A percentile compares a stretch with the other conserved stretches of the same genome.
Evolutionary conservation across 73 alveolate species (phyloP).

Genomic region (Paramecium tetraurelia): DNA sequence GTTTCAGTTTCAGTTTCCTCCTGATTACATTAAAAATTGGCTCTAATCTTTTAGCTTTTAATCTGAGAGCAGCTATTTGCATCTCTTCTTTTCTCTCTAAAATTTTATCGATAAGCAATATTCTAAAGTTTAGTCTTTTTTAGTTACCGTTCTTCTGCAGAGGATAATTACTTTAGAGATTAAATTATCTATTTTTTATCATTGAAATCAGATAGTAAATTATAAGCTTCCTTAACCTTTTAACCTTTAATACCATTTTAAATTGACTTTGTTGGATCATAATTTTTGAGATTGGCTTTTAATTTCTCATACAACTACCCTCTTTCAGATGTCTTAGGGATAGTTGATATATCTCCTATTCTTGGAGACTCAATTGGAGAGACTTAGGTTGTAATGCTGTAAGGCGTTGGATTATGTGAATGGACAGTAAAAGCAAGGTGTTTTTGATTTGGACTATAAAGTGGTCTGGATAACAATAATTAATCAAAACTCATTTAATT

Average conservation of each 20-base stretch:
- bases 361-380: slow-evolving; percentile 27
- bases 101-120: not conserved
- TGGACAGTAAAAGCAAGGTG: not conserved
- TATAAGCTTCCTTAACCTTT: slow-evolving; percentile 22
- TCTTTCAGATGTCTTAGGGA: not conserved
- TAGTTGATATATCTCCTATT: not conserved
- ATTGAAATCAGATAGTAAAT: slow-evolving; percentile 17
- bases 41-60: slow-evolving; percentile 38
- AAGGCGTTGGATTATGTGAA: slow-evolving; percentile 15
- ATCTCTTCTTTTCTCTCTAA: slow-evolving; percentile 49
- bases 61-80: not conserved
- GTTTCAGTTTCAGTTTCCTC: not conserved
- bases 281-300: not conserved
- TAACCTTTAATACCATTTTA: not conserved
- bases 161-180: not conserved
- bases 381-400: not conserved
- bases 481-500: slow-evolving; percentile 11
- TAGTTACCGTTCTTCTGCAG: slow-evolving; percentile 21
- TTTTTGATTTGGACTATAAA: not conserved
- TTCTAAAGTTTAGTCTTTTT: not conserved
- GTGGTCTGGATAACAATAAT: not conserved
- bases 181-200: not conserved
- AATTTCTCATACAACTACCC: not conserved
- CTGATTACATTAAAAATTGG: slow-evolving; percentile 46
- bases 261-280: not conserved